Conservation (phyloP, 192 early-diverging fungal genomes). For the Podila epicladia region DNA sequence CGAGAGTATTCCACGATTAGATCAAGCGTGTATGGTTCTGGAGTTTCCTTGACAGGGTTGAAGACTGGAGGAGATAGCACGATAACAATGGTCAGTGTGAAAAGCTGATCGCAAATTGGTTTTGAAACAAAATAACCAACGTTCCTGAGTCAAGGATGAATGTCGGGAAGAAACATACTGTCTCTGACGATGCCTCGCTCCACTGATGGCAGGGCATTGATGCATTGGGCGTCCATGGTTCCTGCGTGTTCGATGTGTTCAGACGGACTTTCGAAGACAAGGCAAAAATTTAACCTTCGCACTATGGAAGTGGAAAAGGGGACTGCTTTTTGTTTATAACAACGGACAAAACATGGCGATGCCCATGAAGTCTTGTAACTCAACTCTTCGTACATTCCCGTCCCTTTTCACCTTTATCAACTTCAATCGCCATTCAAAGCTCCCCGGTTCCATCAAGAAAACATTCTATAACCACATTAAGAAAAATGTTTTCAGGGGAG, state of each 20-base stretch:
- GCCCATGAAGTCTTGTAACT: too few relatives aligned
- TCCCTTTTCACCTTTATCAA: too few relatives aligned
- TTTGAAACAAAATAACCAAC: too few relatives aligned
- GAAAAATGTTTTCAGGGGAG: constrained; percentile 12
- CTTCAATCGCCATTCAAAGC: background rate
- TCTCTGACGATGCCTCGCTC: constrained; percentile 26
- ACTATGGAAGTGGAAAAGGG: too few relatives aligned
- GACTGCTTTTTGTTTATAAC: too few relatives aligned
- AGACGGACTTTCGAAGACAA: background rate
- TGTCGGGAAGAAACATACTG: constrained; percentile 10
- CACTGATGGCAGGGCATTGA: constrained; percentile 27
- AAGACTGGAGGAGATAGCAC: constrained; percentile 16
- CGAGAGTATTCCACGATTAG: constrained; percentile 29
- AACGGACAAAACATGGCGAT: too few relatives aligned
- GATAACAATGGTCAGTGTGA: background rate
- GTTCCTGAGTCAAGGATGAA: too few relatives aligned
- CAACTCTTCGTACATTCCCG: too few relatives aligned
- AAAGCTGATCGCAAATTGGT: background rate
- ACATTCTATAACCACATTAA: too few relatives aligned
- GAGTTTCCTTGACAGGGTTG: constrained; percentile 12
- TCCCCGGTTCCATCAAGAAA: too few relatives aligned
- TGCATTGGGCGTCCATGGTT: constrained; percentile 28
- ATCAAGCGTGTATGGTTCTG: constrained; percentile 32
- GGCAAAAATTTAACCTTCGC: background rate
- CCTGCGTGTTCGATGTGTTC: background rate